These are phyloP conservation scores for Oldenlandia corymbosa DNA, from an alignment of 257 asterid species.

Conservation along the genomic window DNA sequence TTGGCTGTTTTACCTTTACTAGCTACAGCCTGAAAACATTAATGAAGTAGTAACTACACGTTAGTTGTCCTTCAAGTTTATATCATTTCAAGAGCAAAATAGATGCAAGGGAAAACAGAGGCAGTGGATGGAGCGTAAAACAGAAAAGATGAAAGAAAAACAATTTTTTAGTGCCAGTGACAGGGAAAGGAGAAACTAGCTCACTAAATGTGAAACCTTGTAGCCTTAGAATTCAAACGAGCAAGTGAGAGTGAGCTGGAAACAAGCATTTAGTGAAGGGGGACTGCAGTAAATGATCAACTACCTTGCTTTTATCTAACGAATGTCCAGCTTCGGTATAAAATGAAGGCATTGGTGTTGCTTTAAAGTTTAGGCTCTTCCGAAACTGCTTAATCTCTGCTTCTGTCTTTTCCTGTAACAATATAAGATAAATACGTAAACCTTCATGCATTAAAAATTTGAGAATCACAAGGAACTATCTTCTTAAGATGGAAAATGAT, in stretches of 20 bases:
- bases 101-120: not conserved
- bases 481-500: not conserved
- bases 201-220: not conserved
- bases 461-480: not conserved
- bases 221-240: not conserved
- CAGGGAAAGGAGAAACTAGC: not conserved
- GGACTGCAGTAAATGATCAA: slow-evolving; percentile 1
- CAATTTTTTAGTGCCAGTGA: too few species aligned
- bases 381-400: slow-evolving; percentile 55
- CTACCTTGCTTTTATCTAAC: slow-evolving; percentile 46
- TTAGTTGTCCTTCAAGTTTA: not conserved
- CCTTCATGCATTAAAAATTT: not conserved
- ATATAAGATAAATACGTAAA: slow-evolving; percentile 7
- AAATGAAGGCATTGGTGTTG: slow-evolving; percentile 71
- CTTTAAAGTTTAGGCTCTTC: slow-evolving; percentile 63
- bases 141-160: too few species aligned
- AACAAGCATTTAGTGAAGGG: not conserved
- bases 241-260: not conserved
- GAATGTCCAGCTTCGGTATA: slow-evolving; percentile 33
- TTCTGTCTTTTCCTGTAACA: slow-evolving; percentile 49
- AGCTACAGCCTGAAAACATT: slow-evolving; percentile 27
- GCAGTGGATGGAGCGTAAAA: not conserved
- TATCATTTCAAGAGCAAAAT: not conserved
- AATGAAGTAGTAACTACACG: not conserved
- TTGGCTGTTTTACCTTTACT: slow-evolving; percentile 27